Evolutionary conservation across 306 rosid species (phyloP), one percentile per base, ranked within the genome.

Genomic region (Cucumis hystrix): DNA sequence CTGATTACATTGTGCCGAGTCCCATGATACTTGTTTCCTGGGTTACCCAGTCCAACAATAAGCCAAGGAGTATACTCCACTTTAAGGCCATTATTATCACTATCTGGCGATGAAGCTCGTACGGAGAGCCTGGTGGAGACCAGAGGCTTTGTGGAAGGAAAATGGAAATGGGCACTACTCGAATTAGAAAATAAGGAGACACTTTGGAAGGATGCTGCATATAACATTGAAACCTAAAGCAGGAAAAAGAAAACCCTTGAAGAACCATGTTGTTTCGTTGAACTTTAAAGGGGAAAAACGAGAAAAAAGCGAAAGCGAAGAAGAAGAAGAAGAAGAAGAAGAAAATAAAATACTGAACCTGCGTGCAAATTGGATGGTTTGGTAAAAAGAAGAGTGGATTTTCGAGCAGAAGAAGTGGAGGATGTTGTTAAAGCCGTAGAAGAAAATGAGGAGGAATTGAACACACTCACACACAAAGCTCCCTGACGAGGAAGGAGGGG

Each of bases 51-150:
- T 23, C 98, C 98, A 83, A 88, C 97, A 39, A 94, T 79, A 76
- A 94, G 85, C 98, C 98, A 94, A 70, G 98, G 98, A 78, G 98
- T 94, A 88, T 90, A 94, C 70, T 94, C 98, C 84, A 90, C 84
- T 87, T 83, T 83, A 73, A 78, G 78, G 47, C 82, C 89, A 80
- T 85, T 87, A 80, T 84, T 87, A 18, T 66, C 80, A 55, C 76
- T 60, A 11, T 82, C 86, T 3, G 84, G 80, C 51, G 86, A 78
- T 3, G 92, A 87, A 82, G 93, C 92, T n/a, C 85, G 87, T 30
- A 90, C 78, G 17, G 80, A 81, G 61, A 84, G 80, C 68, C 86
- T 66, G 3, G 79, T 74, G 28, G 84, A 81, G 74, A 80, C 82
- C 2, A 83, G 80, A 78, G 8, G 57, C 69, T 80, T 82, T 75